Conservation (phyloP, 2,329 filamentous ascomycete genomes). For the Periconia digitata region DNA sequence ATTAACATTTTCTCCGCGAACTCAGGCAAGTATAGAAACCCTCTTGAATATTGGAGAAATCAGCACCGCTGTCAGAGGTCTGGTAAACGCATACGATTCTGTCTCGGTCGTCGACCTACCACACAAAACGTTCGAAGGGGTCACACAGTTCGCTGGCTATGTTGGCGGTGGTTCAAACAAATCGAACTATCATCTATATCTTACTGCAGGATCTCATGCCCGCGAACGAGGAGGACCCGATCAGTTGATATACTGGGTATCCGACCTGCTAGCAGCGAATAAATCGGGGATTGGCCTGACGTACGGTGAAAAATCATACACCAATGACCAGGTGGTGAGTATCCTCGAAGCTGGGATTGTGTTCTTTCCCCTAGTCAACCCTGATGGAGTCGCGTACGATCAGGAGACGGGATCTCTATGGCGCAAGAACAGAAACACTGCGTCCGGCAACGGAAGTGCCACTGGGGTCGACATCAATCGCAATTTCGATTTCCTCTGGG, state of each 20-base stretch:
- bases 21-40: constrained; percentile 43
- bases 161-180: constrained; percentile 49
- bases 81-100: constrained; percentile 45
- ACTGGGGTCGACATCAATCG: constrained; percentile 40
- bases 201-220: background rate
- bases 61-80: constrained; percentile 46
- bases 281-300: constrained; percentile 52
- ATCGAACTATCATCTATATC: constrained; percentile 26
- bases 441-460: constrained; percentile 37
- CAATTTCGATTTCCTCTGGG: constrained; percentile 58
- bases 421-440: constrained; percentile 43
- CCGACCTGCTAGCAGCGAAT: constrained; percentile 59
- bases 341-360: constrained; percentile 58
- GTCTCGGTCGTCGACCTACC: constrained; percentile 48
- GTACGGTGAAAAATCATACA: constrained; percentile 57
- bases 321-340: constrained; percentile 53
- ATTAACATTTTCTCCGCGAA: no score
- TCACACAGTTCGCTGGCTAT: constrained; percentile 43
- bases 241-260: constrained; percentile 59
- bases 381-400: constrained; percentile 38
- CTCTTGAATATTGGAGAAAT: constrained; percentile 53
- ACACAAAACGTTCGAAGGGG: constrained; percentile 48
- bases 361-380: constrained; percentile 45
- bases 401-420: constrained; percentile 35
- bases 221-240: constrained; percentile 59